Evolutionary conservation across 805 yeast species (phyloP), one percentile per base, ranked within the genome.

Genomic region (Ogataea paraovalis): DNA sequence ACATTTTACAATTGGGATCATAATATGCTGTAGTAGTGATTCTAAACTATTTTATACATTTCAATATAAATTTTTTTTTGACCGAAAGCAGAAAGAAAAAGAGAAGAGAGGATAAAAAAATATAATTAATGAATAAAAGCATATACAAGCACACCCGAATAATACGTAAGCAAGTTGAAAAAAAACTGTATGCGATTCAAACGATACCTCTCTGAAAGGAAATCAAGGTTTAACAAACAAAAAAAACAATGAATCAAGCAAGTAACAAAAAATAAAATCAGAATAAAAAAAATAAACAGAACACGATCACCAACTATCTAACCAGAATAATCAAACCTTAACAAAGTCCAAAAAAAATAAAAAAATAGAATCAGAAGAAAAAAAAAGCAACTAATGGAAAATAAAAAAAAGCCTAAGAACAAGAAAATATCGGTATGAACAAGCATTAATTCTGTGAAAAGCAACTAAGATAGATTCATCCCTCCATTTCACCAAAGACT

Each of bases 401-500:
- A 30, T 7, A 14, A 30, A 10, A 30, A 30, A 30, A 30, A 14
- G n/a, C 34, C 13, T 30, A 30, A 30, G 16, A 14, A 14, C 34
- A 30, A 30, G 13, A 30, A 39, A 14, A 23, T 23, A 39, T 5
- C 2, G 12, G 23, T 22, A 23, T 22, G 22, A 37, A 37, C n/a
- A 37, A 22, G 28, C 20, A 34, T 30, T 30, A 12, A 14, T 30
- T 30, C 34, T 12, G 27, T n/a, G 27, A 21, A 16, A 20, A 20
- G 23, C 16, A 21, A 14, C 14, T 7, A 37, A 20, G 12, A 37
- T 20, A 37, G 8, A 19, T 20, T 43, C 39, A 55, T 49, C 51
- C 62, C 34, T 69, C 74, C 72, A 69, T 64, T 20, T 61, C 61
- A 12, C 74, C 75, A 52, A 71, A 65, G 10, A 70, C 67, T 12